Evolutionary conservation across 106 monocot genomes (phyloP), one percentile per base, ranked within the genome.

Genomic region (Triglochin maritima): DNA sequence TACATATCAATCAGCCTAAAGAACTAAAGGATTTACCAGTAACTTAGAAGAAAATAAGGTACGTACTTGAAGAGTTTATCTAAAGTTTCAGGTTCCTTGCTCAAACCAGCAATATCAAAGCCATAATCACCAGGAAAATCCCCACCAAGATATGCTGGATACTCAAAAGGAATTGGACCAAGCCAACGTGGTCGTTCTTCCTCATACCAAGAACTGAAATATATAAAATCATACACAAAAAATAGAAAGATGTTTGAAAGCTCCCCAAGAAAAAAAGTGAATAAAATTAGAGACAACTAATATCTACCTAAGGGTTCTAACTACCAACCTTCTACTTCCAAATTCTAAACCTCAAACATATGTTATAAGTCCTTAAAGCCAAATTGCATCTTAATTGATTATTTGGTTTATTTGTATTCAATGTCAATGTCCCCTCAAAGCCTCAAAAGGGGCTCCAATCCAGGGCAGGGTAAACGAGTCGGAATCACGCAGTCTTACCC

Each of bases 91-190:
- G 91, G 81, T 62, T 91, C 86, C 74, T 84, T 91, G 72, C 76
- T 76, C 67, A 96, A 78, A 69, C 88, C 88, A 78, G 91, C 88
- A 56, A 91, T 47, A 75, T 96, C 96, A 68, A 90, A 96, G 42
- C 90, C 90, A 60, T 96, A 96, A 80, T 96, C 96, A 72, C 96
- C 96, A 56, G 96, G 91, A 74, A 84, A 72, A 56, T 91, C 83
- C 71, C 96, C 96, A 52, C 66, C 82, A 55, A 96, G 85, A 80
- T 96, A 72, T 57, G 81, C 9, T 44, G 96, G 96, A 72, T 96
- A 96, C 9, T 88, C 65, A 69, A 80, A 96, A 17, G 81, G 75
- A 14, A 96, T 78, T 51, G 96, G 90, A 62, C 96, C 96, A 76
- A 96, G 90, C 96, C 90, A 96, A 29, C 79, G 85, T 63, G 96